Evolutionary conservation across 2,329 filamentous ascomycete genomes (phyloP).

Genomic region (Hysterium pulicare): DNA sequence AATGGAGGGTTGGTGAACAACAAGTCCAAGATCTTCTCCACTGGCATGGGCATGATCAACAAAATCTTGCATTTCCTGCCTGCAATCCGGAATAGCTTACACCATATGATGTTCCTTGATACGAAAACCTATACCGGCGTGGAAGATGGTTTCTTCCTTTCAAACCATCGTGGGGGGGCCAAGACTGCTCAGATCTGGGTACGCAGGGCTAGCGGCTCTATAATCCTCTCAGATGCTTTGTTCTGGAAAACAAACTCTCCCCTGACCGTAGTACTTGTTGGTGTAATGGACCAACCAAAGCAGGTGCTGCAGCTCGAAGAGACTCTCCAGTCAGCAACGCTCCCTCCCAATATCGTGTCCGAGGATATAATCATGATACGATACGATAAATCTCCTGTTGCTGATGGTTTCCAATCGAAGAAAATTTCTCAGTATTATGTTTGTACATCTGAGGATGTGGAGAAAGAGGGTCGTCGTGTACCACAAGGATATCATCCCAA

Average conservation of each 20-base stretch:
- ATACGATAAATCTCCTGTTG: neutral
- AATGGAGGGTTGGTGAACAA: too few relatives aligned
- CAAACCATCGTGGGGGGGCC: neutral
- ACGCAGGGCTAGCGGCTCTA: neutral
- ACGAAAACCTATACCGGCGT: neutral
- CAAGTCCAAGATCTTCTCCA: too few relatives aligned
- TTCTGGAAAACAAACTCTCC: neutral
- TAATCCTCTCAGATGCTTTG: neutral
- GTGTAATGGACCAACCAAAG: neutral
- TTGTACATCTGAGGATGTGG: neutral
- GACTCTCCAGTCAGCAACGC: neutral
- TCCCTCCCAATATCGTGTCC: constrained; percentile 1
- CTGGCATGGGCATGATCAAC: too few relatives aligned
- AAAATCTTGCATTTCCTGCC: too few relatives aligned
- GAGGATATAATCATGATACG: neutral
- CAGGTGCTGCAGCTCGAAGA: neutral
- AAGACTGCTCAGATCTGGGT: constrained; percentile 3
- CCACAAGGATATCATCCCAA: neutral
- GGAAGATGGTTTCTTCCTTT: neutral
- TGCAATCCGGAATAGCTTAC: too few relatives aligned
- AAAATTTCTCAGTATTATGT: neutral
- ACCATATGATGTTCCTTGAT: too few relatives aligned
- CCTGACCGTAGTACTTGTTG: neutral
- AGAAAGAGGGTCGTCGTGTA: neutral
- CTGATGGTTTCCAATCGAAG: neutral